Percentiles rank a stretch among this genome's conserved stretches.
phyloP scores from a whole-genome alignment of 2,329 filamentous ascomycete species.

The Exophiala sp. region DNA sequence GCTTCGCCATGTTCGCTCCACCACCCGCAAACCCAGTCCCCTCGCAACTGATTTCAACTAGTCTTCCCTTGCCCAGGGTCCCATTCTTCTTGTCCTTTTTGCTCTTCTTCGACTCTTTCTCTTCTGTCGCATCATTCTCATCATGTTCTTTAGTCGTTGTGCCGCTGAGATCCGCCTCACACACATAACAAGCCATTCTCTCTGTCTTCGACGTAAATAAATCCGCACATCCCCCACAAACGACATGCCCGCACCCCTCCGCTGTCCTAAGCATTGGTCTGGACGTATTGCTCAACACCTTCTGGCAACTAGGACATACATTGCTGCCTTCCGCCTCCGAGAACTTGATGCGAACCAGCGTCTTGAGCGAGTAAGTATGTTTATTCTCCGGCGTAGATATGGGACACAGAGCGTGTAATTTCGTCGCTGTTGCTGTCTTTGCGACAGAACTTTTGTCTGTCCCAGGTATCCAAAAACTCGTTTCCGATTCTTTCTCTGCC shows the following conservation, averaged over 20 bases:
- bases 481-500: conserved; percentile 48
- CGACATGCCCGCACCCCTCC: conserved; percentile 71
- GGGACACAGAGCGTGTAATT: conserved; percentile 71
- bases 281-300: conserved; percentile 74
- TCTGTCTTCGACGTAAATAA: conserved; percentile 61
- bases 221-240: conserved; percentile 79
- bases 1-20: conserved; percentile 79
- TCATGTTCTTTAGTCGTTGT: conserved; percentile 27
- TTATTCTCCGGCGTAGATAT: conserved; percentile 63
- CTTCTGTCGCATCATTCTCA: background rate
- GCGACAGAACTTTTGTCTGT: conserved; percentile 63
- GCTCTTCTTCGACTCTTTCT: conserved; percentile 33
- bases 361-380: conserved; percentile 75
- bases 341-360: conserved; percentile 72
- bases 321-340: conserved; percentile 63
- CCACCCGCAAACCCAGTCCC: conserved; percentile 89
- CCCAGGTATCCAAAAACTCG: conserved; percentile 90
- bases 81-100: conserved; percentile 40
- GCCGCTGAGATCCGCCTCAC: conserved; percentile 68
- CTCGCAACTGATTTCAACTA: conserved; percentile 78
- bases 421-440: conserved; percentile 55
- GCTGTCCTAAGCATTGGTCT: conserved; percentile 79
- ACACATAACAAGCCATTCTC: conserved; percentile 73
- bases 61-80: conserved; percentile 63
- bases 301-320: conserved; percentile 81